Percentiles rank a stretch among this genome's conserved stretches.
phyloP scores from a whole-genome alignment of 177 flowering plant genomes.

The Vitis hybrid region DNA sequence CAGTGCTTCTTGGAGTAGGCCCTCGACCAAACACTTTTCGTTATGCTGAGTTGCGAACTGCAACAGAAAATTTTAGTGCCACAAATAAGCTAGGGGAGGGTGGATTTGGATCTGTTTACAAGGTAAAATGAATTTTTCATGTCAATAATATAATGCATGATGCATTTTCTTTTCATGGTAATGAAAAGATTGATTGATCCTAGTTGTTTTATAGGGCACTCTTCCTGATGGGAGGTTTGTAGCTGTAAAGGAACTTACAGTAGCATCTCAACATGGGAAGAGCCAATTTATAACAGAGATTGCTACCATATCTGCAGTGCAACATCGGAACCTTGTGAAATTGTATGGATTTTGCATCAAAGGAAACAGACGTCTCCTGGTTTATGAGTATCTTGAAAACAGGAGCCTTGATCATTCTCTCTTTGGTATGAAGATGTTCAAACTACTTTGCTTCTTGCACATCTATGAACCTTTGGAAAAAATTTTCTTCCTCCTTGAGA shows the following conservation, averaged over 20 bases:
- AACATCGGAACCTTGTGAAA: constrained; percentile 34
- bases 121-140: constrained; percentile 24
- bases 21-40: constrained; percentile 31
- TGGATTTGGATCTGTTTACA: constrained; percentile 58
- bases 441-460: too few species aligned
- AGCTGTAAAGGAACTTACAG: constrained; percentile 34
- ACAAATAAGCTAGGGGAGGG: constrained; percentile 59
- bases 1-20: constrained; percentile 30
- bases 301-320: constrained; percentile 30
- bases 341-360: constrained; percentile 35
- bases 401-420: constrained; percentile 31
- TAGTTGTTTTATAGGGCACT: constrained; percentile 21
- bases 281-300: constrained; percentile 30
- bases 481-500: too few species aligned
- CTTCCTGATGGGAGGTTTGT: constrained; percentile 27
- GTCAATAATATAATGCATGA: too few species aligned
- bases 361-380: constrained; percentile 21
- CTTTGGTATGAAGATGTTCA: constrained; percentile 21
- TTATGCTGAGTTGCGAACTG: constrained; percentile 41
- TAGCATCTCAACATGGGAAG: constrained; percentile 28
- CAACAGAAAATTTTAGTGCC: constrained; percentile 42
- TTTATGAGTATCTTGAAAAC: constrained; percentile 34
- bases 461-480: too few species aligned
- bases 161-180: background rate
- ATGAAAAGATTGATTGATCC: background rate